Evolutionary conservation across 306 rosid species (phyloP), one percentile per base, ranked within the genome.

Genomic region (Carpinus viminea): DNA sequence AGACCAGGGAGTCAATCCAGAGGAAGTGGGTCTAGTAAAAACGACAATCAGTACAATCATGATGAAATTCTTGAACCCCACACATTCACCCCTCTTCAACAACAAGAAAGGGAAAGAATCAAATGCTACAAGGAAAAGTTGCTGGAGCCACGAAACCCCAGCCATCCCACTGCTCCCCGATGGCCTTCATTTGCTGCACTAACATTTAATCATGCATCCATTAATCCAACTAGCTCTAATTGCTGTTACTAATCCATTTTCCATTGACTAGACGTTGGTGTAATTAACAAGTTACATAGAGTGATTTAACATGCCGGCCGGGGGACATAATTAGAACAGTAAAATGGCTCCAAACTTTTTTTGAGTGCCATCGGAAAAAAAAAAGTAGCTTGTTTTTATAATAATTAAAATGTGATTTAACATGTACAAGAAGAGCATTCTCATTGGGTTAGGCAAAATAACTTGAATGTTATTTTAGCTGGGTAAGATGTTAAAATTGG

Each of bases 1-100:
- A 76, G 90, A 81, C 84, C 55, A 41, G 46, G 31, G 55, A 71
- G 68, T 43, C 74, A 76, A 78, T 60, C 68, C 48, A 71, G 65
- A 13, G 56, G 43, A 68, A 74, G 80, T 80, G 45, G 45, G 80
- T 80, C 79, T 69, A 68, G 56, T 34, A 51, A 62, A 41, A 61
- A 69, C 47, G 53, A 36, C 55, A 62, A 75, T 75, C 26, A 80
- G 48, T 68, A 60, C 74, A 83, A 68, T 78, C 48, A 48, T 9
- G 52, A 55, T 69, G 78, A 75, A 69, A 60, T 34, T 51, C 74
- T 56, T 60, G 48, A 53, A 66, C 75, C 76, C 70, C 74, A 71
- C 74, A 64, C 79, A 41, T n/a, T 70, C 85, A 74, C 7, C 73
- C 73, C 74, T 75, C 46, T 57, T 76, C 36, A 31, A 72, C 68